Evolutionary conservation across 1,139 yeast species (phyloP).

Genomic region (Candida anutae): DNA sequence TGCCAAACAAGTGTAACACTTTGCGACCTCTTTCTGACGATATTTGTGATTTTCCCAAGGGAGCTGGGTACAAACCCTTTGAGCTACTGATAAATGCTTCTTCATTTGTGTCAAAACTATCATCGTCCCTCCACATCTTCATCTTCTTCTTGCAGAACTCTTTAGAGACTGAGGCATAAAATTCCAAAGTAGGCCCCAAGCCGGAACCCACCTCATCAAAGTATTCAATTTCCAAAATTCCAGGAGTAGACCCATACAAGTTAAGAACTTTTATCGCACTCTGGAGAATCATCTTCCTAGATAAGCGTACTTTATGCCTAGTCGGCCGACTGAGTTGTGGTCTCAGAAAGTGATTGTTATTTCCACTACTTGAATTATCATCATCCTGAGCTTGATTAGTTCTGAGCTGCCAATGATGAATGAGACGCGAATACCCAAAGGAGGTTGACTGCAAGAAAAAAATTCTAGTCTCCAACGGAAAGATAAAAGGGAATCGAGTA

Average conservation of each 20-base stretch:
- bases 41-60: slow-evolving; percentile 32
- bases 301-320: slow-evolving; percentile 73
- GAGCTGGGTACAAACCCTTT: slow-evolving; percentile 69
- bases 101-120: slow-evolving; percentile 13
- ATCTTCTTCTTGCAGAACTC: slow-evolving; percentile 57
- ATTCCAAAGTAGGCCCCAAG: slow-evolving; percentile 90
- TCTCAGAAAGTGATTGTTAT: slow-evolving; percentile 12
- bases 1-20: slow-evolving; percentile 47
- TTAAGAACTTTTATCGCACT: slow-evolving; percentile 78
- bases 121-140: slow-evolving; percentile 60
- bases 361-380: slow-evolving; percentile 9
- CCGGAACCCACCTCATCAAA: slow-evolving; percentile 95
- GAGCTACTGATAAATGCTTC: slow-evolving; percentile 35
- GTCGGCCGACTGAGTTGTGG: slow-evolving; percentile 66
- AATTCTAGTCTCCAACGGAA: slow-evolving; percentile 76
- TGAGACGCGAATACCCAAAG: slow-evolving; percentile 81
- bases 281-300: slow-evolving; percentile 62
- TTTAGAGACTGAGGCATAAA: slow-evolving; percentile 73
- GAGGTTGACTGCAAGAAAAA: slow-evolving; percentile 82
- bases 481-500: slow-evolving; percentile 68
- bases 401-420: slow-evolving; percentile 67
- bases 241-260: slow-evolving; percentile 71
- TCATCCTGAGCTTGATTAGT: slow-evolving; percentile 34
- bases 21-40: slow-evolving; percentile 33
- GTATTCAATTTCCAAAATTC: slow-evolving; percentile 80